Base-by-base conservation (phyloP, 179 eudicot species). In the Beta lomatogona region DNA sequence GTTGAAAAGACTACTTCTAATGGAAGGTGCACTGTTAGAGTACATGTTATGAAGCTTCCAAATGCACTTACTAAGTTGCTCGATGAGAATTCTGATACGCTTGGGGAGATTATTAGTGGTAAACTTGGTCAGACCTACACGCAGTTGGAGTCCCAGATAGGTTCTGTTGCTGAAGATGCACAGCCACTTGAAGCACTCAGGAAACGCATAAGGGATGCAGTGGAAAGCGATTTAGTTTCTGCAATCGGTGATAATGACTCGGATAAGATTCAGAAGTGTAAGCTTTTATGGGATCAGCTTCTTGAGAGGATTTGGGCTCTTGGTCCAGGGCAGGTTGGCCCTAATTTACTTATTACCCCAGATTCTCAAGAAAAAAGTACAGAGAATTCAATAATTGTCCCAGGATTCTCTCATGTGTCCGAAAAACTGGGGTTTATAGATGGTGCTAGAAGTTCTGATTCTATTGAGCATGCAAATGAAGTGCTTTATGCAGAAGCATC, bases 241-340 rank as follows among this genome's bases (percentile, higher is more conserved):
- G 88, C 65, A 18, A 83, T 78, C 72, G 84, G 87, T 22, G 92
- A 89, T 73, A 73, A 79, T 19, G 93, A 92, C 41, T 84, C 81
- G 71, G 97, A 92, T 55, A 80, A 81, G 82, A 80, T 78, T 64
- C 91, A 89, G 80, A 95, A 90, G 78, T 90, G 85, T 74, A 88
- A 83, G 79, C 16, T 60, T 14, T 80, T 85, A 71, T 92, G 97
- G 98, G 84, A 87, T 41, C 87, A 87, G 58, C 77, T 89, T 82
- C 89, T 94, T 52, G 89, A 88, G 88, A 92, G 91, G 86, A 92
- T 95, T 19, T 95, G 99, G 97, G 91, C 99, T 41, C 85, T 95
- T 58, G 98, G 98, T 13, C 99, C 98, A 52, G 87, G 89, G 41
- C 97, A 91, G 81, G 95, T 95, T 64, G 98, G 99, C 76, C 97